phyloP scores from a whole-genome alignment of 768 basidiomycete genomes.

The Rhodosporidiobolus odoratus region DNA sequence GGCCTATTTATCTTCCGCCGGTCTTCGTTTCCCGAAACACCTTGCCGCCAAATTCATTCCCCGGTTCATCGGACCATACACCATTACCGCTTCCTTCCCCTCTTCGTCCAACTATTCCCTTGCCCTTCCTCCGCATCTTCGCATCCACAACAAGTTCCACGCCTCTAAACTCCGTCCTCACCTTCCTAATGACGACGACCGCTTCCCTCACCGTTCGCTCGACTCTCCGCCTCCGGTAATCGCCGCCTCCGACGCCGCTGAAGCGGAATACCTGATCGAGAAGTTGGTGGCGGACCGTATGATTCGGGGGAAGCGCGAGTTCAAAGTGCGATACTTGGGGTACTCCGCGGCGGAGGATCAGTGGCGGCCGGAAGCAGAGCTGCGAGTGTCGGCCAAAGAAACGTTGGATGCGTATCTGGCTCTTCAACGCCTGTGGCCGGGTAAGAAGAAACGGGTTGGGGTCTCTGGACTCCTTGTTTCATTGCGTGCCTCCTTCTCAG shows the following conservation, averaged over 20 bases:
- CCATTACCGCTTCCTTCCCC: not conserved
- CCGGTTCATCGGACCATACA: not conserved
- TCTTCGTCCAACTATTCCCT: not conserved
- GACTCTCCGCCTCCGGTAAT: not conserved
- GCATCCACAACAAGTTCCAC: not conserved
- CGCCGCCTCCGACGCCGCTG: not conserved
- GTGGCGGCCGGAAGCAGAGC: not conserved
- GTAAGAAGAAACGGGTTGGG: too few relatives aligned
- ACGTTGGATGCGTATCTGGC: not conserved
- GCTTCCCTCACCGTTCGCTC: conserved; percentile 5
- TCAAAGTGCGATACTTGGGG: conserved; percentile 10
- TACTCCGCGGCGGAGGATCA: conserved; percentile 6
- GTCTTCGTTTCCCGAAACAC: not conserved
- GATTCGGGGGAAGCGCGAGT: not conserved
- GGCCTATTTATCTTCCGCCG: conserved; percentile 1
- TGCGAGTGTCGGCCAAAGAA: not conserved
- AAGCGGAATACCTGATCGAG: conserved; percentile 2
- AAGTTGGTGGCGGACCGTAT: conserved; percentile 1
- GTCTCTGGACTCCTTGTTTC: too few relatives aligned
- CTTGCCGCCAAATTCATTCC: conserved; percentile 5
- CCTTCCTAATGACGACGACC: conserved; percentile 5
- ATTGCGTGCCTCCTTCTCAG: too few relatives aligned
- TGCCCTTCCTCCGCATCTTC: conserved; percentile 1
- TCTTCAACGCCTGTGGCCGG: too few relatives aligned
- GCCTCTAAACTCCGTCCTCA: conserved; percentile 9